A percentile compares a stretch with the other conserved stretches of the same genome.
These are phyloP conservation scores for Panicum hallii DNA, from an alignment of 202 grass and related monocot genomes.

Conservation along the genomic window DNA sequence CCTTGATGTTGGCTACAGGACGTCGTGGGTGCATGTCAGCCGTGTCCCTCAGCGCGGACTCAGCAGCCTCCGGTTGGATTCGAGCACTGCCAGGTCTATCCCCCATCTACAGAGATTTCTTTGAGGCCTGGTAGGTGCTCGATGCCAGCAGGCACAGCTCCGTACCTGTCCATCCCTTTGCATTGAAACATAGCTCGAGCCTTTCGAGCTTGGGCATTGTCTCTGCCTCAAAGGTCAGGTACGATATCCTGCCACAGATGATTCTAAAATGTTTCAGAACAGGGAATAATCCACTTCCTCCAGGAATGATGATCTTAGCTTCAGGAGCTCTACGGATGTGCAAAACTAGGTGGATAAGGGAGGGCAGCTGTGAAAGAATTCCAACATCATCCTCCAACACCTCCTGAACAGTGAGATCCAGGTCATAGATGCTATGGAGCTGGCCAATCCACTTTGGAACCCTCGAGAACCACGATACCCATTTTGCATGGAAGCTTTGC, in stretches of 20 bases:
- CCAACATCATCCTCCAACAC: not conserved
- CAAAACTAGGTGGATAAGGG: not conserved
- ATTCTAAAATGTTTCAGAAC: not conserved
- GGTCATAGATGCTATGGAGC: not conserved
- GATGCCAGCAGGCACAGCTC: not conserved
- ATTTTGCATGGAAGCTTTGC: not conserved
- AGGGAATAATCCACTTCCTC: not conserved
- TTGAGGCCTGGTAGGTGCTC: constrained; percentile 11
- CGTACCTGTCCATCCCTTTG: not conserved
- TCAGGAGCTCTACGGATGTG: not conserved
- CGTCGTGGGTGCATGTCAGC: not conserved
- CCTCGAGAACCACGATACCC: not conserved
- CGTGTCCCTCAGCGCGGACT: not conserved
- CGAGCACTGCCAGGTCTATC: fast-evolving
- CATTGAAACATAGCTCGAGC: not conserved
- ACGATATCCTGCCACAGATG: not conserved
- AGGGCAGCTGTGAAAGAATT: not conserved
- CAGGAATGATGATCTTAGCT: not conserved
- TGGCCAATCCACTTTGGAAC: not conserved
- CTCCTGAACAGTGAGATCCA: fast-evolving
- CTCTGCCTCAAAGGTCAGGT: not conserved
- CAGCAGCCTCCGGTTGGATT: not conserved
- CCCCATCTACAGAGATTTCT: not conserved
- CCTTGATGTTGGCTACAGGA: not conserved
- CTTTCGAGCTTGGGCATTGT: constrained; percentile 13